phyloP scores from a whole-genome alignment of 805 yeast genomes.

The Jamesozyma gamospora region DNA sequence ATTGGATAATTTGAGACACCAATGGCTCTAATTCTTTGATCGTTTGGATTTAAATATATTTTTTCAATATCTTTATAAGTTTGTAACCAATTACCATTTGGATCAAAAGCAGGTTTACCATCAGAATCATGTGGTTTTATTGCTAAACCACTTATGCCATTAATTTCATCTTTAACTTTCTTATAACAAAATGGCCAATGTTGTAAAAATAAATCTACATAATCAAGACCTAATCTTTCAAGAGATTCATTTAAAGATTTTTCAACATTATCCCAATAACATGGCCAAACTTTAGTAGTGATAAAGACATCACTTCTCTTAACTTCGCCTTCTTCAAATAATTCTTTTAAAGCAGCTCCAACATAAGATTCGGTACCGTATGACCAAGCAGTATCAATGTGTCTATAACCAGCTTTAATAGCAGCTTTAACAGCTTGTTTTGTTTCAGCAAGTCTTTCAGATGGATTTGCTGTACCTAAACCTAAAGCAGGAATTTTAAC shows the following conservation, averaged over 20 bases:
- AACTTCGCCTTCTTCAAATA: slow-evolving; percentile 37
- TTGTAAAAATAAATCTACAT: slow-evolving; percentile 64
- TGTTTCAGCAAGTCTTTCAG: slow-evolving; percentile 36
- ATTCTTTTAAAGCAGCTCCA: slow-evolving; percentile 47
- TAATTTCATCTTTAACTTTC: slow-evolving; percentile 15
- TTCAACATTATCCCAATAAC: slow-evolving; percentile 41
- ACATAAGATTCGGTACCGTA: slow-evolving; percentile 61
- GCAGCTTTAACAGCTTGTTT: slow-evolving; percentile 50
- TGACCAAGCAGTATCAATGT: slow-evolving; percentile 65
- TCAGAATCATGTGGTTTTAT: slow-evolving; percentile 26
- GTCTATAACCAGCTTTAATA: slow-evolving; percentile 54
- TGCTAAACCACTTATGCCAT: slow-evolving; percentile 11
- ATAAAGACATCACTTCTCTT: slow-evolving; percentile 53
- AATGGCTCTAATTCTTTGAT: slow-evolving; percentile 40
- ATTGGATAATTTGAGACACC: slow-evolving; percentile 50
- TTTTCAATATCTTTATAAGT: slow-evolving; percentile 48
- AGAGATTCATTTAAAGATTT: slow-evolving; percentile 50
- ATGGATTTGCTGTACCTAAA: slow-evolving; percentile 54
- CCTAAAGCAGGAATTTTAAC: slow-evolving; percentile 55
- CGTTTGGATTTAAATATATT: slow-evolving; percentile 26
- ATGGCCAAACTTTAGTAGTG: slow-evolving; percentile 64
- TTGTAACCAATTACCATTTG: slow-evolving; percentile 33
- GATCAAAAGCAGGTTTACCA: slow-evolving; percentile 28
- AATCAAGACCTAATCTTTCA: slow-evolving; percentile 52
- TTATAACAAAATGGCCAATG: slow-evolving; percentile 64